A percentile compares a stretch with the other conserved stretches of the same genome.
Conservation (phyloP, 495 filamentous ascomycete genomes). For the Aspergillus biplanus region DNA sequence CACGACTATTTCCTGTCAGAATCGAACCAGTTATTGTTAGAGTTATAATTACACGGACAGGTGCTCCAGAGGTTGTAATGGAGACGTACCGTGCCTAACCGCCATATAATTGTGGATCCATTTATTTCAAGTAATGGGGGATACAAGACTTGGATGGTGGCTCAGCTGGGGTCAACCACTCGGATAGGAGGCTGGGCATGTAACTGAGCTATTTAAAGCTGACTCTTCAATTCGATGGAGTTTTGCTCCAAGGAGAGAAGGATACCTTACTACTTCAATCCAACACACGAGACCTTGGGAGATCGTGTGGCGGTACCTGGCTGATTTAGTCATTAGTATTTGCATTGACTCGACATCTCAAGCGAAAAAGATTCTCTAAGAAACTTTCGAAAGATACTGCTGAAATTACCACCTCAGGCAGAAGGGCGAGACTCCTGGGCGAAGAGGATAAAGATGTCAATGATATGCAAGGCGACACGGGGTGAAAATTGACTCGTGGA, state of each 20-base stretch:
- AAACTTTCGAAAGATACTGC: background rate
- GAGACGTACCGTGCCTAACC: slow-evolving; percentile 18
- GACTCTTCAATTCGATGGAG: background rate
- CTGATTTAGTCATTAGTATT: background rate
- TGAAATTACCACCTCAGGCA: background rate
- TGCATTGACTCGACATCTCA: background rate
- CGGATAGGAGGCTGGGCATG: background rate
- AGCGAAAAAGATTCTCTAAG: background rate
- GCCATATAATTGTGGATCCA: slow-evolving; percentile 9
- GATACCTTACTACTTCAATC: no score
- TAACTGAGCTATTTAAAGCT: slow-evolving; percentile 10
- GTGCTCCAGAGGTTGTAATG: slow-evolving; percentile 1
- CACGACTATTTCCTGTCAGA: background rate
- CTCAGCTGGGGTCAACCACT: background rate
- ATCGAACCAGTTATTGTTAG: slow-evolving; percentile 10
- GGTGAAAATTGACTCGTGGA: slow-evolving; percentile 10
- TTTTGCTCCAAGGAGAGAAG: background rate
- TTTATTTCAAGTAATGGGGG: slow-evolving; percentile 19
- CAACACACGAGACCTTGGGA: no score
- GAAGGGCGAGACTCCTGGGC: slow-evolving; percentile 5
- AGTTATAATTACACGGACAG: background rate
- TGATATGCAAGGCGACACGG: slow-evolving; percentile 9
- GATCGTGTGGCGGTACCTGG: background rate
- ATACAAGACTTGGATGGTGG: slow-evolving; percentile 9
- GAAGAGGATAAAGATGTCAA: background rate